These are phyloP conservation scores for Diaporthe longicolla DNA, from an alignment of 2,329 filamentous ascomycete species.

Conservation along the genomic window DNA sequence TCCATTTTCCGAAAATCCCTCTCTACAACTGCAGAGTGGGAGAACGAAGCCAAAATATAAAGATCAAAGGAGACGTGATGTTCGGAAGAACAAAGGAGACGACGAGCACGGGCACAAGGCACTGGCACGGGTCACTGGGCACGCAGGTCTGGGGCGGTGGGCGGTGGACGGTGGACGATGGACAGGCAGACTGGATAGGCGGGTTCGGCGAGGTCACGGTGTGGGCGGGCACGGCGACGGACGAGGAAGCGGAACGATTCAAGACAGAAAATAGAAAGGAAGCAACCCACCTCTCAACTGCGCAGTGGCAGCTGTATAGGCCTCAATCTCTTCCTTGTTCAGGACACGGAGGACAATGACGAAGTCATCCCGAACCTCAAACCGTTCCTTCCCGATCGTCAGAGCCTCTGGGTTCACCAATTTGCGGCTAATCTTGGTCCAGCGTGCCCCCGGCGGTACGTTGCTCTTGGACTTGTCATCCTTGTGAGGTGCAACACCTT, in stretches of 20 bases:
- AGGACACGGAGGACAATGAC: slow-evolving; percentile 93
- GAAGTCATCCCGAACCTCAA: slow-evolving; percentile 91
- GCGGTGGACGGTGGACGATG: slow-evolving; percentile 5
- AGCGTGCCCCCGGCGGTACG: slow-evolving; percentile 83
- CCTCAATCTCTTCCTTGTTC: slow-evolving; percentile 90
- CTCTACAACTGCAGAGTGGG: slow-evolving; percentile 39
- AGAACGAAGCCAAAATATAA: slow-evolving; percentile 33
- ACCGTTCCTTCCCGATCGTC: slow-evolving; percentile 88
- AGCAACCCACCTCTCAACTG: slow-evolving; percentile 79
- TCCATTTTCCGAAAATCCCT: slow-evolving; percentile 32
- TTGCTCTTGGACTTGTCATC: slow-evolving; percentile 82
- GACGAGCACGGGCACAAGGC: slow-evolving; percentile 42
- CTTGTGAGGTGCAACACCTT: slow-evolving; percentile 94
- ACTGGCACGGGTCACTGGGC: slow-evolving; percentile 42
- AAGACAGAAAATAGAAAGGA: slow-evolving; percentile 40
- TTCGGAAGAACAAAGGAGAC: slow-evolving; percentile 40
- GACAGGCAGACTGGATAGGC: slow-evolving; percentile 38
- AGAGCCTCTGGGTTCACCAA: slow-evolving; percentile 92
- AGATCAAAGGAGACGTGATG: slow-evolving; percentile 36
- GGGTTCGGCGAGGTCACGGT: slow-evolving; percentile 41
- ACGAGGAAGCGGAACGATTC: slow-evolving; percentile 35
- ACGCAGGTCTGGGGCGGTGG: slow-evolving; percentile 35
- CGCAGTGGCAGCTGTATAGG: slow-evolving; percentile 84
- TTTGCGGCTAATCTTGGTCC: slow-evolving; percentile 92
- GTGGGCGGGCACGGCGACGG: slow-evolving; percentile 43